Evolutionary conservation across 2,329 filamentous ascomycete species (phyloP), one percentile per base, ranked within the genome.

Genomic region (Fusarium temperatum): DNA sequence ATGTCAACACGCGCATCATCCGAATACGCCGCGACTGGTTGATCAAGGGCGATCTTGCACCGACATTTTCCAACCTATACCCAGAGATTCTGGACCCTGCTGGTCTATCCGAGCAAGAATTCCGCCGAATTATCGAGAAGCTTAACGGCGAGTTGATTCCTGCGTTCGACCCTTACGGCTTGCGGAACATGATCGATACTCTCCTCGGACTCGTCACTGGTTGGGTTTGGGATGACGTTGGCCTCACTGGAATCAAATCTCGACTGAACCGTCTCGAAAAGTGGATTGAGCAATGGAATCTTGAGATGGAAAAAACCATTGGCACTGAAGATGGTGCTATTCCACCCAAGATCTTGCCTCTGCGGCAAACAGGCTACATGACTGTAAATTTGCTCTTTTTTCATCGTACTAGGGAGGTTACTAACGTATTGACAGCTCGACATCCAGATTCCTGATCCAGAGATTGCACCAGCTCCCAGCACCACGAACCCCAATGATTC

Each of bases 201-300:
- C 81, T 94, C 17, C 81, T 98, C 75, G 95, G 96, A 5, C 86
- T 97, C 9, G 83, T 95, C 39, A 98, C 96, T 1, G 94, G 96
- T 28, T 99, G 95, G 94, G 79, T 98, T 39, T 98, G 95, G 94
- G 96, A 99, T 67, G 96, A 98, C 80, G 78, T 96, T 28, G 95
- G 96, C 4, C 83, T 94, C 41, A 93, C 93, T 8, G 90, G 88
- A 14, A 89, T 93, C 67, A 98, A 98, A 84, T 85, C 87, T 28
- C 88, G 91, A 63, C 82, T 98, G 51, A 88, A 87, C 63, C 87
- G 84, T 15, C 84, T 98, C 24, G 96, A 99, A 83, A 82, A 82
- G 42, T 98, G 94, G 91, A 89, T 99, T 61, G 93, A 97, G 73
- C 88, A 90, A 67, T 98, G 96, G 95, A 99, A 99, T 81, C 80